Evolutionary conservation across 2,329 filamentous ascomycete genomes (phyloP).

Genomic region (Aspergillus sp.): DNA sequence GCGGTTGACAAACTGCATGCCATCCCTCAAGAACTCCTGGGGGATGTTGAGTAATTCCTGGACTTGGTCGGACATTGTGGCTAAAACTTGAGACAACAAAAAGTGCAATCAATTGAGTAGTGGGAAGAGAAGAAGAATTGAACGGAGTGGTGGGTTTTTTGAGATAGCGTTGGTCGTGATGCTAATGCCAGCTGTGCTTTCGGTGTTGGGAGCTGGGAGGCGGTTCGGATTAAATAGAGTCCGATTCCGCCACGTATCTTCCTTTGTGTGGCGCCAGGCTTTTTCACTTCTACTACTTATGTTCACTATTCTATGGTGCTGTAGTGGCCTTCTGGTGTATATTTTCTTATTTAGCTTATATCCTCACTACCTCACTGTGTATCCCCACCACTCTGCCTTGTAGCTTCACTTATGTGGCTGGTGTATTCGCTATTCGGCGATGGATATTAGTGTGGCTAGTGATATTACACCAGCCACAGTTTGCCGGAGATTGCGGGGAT

Average conservation of each 20-base stretch:
- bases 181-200: constrained; percentile 16
- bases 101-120: not conserved
- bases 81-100: not conserved
- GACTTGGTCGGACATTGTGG: constrained; percentile 24
- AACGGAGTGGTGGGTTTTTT: not conserved
- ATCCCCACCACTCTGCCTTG: too few relatives aligned
- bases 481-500: not conserved
- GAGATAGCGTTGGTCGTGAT: not conserved
- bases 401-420: too few relatives aligned
- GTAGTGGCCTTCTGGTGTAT: too few relatives aligned
- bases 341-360: too few relatives aligned
- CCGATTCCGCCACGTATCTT: constrained; percentile 4
- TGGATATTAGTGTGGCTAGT: not conserved
- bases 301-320: too few relatives aligned
- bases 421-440: too few relatives aligned
- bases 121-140: not conserved
- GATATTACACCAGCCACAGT: not conserved
- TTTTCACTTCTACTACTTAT: not conserved
- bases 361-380: too few relatives aligned
- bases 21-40: constrained; percentile 23
- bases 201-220: constrained; percentile 7
- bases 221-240: not conserved
- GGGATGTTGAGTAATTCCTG: constrained; percentile 25
- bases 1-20: constrained; percentile 24
- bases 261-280: not conserved